phyloP scores from a whole-genome alignment of 768 basidiomycete genomes.

The Calocybe indica region DNA sequence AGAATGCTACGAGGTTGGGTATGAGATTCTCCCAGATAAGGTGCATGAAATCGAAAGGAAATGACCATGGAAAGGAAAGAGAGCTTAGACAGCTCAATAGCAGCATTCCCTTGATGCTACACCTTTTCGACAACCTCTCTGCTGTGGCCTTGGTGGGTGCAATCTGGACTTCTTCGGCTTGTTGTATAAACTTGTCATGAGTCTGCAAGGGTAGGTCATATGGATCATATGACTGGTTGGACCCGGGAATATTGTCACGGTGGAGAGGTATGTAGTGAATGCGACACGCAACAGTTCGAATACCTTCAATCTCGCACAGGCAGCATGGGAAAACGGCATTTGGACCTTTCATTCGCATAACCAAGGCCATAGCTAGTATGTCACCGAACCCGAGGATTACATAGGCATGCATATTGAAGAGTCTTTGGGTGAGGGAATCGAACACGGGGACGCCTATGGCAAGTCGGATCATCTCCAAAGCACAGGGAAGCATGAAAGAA shows the following conservation, averaged over 20 bases:
- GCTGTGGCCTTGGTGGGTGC: constrained; percentile 10
- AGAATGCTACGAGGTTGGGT: too few relatives aligned
- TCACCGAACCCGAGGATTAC: constrained; percentile 11
- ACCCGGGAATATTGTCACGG: constrained; percentile 10
- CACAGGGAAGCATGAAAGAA: constrained; percentile 31
- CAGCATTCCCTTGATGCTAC: too few relatives aligned
- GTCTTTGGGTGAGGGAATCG: constrained; percentile 13
- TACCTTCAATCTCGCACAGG: constrained; percentile 27
- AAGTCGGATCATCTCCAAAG: constrained; percentile 25
- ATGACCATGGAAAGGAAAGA: too few relatives aligned
- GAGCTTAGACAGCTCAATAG: too few relatives aligned
- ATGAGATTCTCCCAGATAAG: too few relatives aligned
- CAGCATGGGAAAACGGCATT: constrained; percentile 30
- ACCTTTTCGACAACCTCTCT: too few relatives aligned
- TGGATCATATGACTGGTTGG: constrained; percentile 12
- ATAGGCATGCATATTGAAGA: constrained; percentile 13
- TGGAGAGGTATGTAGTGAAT: constrained; percentile 20
- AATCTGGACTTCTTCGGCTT: constrained; percentile 10
- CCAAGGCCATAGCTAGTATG: constrained; percentile 18
- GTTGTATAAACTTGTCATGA: constrained; percentile 16
- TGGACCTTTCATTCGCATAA: constrained; percentile 34
- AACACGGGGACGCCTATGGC: constrained; percentile 25
- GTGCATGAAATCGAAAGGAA: too few relatives aligned
- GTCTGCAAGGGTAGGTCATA: constrained; percentile 20
- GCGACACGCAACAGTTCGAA: too few relatives aligned